Conservation (phyloP, 2,329 filamentous ascomycete genomes). For the Lachnellula willkommii region DNA sequence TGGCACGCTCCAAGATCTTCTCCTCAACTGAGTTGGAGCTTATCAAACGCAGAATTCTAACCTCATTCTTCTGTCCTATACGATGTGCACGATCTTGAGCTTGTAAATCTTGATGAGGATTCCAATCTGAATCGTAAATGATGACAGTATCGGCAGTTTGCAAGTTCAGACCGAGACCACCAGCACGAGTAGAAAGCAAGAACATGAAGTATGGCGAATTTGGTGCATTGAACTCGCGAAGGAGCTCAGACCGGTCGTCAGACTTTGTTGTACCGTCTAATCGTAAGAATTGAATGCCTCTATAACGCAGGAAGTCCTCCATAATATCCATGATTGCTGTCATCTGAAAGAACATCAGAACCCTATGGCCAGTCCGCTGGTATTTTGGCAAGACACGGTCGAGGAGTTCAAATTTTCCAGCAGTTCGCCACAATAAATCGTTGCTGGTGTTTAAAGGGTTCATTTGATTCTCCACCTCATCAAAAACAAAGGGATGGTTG, state of each 20-base stretch:
- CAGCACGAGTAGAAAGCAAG: slow-evolving; percentile 94
- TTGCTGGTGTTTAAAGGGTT: slow-evolving; percentile 86
- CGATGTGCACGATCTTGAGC: slow-evolving; percentile 99
- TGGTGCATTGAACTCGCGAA: slow-evolving; percentile 84
- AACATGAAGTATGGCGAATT: slow-evolving; percentile 95
- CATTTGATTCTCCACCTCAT: slow-evolving; percentile 97
- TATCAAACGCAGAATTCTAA: slow-evolving; percentile 91
- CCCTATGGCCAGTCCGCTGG: slow-evolving; percentile 81
- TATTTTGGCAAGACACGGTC: slow-evolving; percentile 94
- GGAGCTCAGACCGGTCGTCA: slow-evolving; percentile 87
- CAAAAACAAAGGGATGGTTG: slow-evolving; percentile 98
- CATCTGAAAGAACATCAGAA: slow-evolving; percentile 99
- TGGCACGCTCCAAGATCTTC: slow-evolving; percentile 93
- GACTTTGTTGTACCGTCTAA: slow-evolving; percentile 96
- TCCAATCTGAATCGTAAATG: slow-evolving; percentile 99
- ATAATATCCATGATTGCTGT: slow-evolving; percentile 99
- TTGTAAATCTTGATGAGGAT: slow-evolving; percentile 97
- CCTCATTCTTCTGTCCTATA: slow-evolving; percentile 99
- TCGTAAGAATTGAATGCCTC: slow-evolving; percentile 79
- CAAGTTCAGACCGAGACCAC: slow-evolving; percentile 93
- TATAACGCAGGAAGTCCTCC: slow-evolving; percentile 91
- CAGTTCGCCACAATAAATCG: slow-evolving; percentile 88
- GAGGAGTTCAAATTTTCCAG: slow-evolving; percentile 94
- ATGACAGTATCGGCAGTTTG: slow-evolving; percentile 99
- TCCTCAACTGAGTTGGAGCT: slow-evolving; percentile 97